Base-by-base conservation (phyloP, 2,329 filamentous ascomycete genomes). In the Ambrosiella cleistominuta region DNA sequence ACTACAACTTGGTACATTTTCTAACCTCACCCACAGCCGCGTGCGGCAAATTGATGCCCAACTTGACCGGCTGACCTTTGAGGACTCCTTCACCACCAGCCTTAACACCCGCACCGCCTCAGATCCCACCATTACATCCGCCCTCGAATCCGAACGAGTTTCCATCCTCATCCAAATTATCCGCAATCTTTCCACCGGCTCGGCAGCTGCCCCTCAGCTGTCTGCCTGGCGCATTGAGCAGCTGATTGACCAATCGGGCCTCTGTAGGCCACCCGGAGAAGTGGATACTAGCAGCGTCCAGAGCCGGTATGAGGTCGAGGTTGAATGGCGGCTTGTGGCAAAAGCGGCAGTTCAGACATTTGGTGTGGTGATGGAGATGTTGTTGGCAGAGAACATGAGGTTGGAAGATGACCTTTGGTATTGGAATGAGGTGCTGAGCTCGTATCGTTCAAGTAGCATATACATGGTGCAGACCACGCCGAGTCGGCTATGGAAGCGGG, bases 281-380 rank as follows among this genome's bases (percentile, higher is more conserved):
- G 35, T 45, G 27, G 6, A 45, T 40, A 49, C 47, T 63, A 58
- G 45, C 27, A 27, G 36, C 37, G 17, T 51, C 57, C 75, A 71
- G 63, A 74, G 65, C 59, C 71, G 74, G 15, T 85, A 87, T 65
- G 83, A 89, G 66, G 76, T 79, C 55, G 87, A 96, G 65, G 77
- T 96, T 54, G 85, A 95, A 69, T 97, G 93, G 93, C 72, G 96
- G 27, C 74, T 96, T 13, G 79, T 94, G 37, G 88, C 86, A 70
- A 98, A 97, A 69, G 90, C 90, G 3, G 87, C 90, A 0, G 81
- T 90, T n/a, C 91, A 96, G 66, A 83, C 85, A 1, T 94, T 95
- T 66, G 91, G 91, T 3, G 72, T 87, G 54, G 77, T 95, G 45
- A 73, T 96, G 63, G 82, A 83, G 64, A 82, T 80, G 0, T 76